Percentiles rank a stretch among this genome's conserved stretches.
Conservation (phyloP, 768 basidiomycete species). For the Termitomyces eurrhizus region DNA sequence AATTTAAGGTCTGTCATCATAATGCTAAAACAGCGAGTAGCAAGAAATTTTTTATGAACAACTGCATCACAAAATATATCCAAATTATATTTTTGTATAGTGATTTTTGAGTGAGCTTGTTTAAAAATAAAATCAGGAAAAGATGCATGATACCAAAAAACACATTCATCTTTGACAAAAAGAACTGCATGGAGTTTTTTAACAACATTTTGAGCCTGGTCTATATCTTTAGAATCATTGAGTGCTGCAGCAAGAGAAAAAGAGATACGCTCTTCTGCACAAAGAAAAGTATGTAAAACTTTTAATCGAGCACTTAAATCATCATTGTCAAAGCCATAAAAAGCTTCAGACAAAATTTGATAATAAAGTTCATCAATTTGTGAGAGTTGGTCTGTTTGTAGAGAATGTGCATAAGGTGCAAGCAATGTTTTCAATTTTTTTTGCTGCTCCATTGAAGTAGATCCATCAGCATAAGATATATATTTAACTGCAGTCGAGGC, state of each 20-base stretch:
- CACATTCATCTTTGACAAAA: too few relatives aligned
- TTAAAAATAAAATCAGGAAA: too few relatives aligned
- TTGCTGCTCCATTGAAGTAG: neutral
- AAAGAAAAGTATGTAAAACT: neutral
- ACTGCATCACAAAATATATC: too few relatives aligned
- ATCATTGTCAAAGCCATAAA: neutral
- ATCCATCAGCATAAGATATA: neutral
- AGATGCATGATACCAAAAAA: too few relatives aligned
- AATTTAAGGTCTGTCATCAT: neutral
- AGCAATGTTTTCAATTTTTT: neutral
- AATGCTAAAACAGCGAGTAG: neutral
- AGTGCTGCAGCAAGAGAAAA: too few relatives aligned
- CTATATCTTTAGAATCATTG: neutral
- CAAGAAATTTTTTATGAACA: too few relatives aligned
- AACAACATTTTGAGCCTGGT: neutral
- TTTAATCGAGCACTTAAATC: neutral
- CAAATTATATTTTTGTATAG: too few relatives aligned
- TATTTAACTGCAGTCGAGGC: conserved; percentile 1
- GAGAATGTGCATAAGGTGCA: neutral
- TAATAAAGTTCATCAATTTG: neutral
- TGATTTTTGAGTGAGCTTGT: too few relatives aligned
- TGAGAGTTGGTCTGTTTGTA: neutral
- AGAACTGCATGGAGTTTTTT: neutral
- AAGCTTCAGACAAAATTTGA: too few relatives aligned
- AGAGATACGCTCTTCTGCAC: too few relatives aligned